These are phyloP conservation scores for Candida sphagnicola DNA, from an alignment of 805 yeast genomes.

Conservation along the genomic window DNA sequence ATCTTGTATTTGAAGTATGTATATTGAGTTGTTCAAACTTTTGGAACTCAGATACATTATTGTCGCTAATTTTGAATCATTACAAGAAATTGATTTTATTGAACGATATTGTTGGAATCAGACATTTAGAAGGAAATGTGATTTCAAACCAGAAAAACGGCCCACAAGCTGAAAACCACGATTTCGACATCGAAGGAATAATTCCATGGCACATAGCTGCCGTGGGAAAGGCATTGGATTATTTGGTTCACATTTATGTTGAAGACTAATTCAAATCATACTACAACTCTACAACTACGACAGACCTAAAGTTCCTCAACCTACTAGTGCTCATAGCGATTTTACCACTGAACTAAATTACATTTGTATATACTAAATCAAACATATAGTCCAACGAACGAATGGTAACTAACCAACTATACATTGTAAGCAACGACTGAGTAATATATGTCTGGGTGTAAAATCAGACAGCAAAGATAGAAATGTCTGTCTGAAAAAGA, in stretches of 20 bases:
- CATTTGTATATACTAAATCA: too few relatives aligned
- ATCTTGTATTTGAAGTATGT: conserved; percentile 55
- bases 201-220: conserved; percentile 75
- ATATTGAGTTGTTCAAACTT: conserved; percentile 71
- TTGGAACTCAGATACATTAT: conserved; percentile 50
- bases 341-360: too few relatives aligned
- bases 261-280: conserved; percentile 20
- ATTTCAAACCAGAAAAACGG: conserved; percentile 2
- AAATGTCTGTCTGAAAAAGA: too few relatives aligned
- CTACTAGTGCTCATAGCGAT: too few relatives aligned
- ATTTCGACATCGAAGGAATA: conserved; percentile 24
- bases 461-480: too few relatives aligned
- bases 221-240: conserved; percentile 57
- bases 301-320: too few relatives aligned
- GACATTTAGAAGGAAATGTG: conserved; percentile 15
- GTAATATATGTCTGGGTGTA: too few relatives aligned
- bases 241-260: conserved; percentile 56
- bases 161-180: conserved; percentile 3
- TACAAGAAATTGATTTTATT: conserved; percentile 53
- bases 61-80: conserved; percentile 56
- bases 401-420: too few relatives aligned
- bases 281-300: too few relatives aligned
- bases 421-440: too few relatives aligned
- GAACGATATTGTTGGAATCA: conserved; percentile 35
- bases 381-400: too few relatives aligned